Evolutionary conservation across 106 monocot species (phyloP), one percentile per base, ranked within the genome.

Genomic region (Allium cepa): DNA sequence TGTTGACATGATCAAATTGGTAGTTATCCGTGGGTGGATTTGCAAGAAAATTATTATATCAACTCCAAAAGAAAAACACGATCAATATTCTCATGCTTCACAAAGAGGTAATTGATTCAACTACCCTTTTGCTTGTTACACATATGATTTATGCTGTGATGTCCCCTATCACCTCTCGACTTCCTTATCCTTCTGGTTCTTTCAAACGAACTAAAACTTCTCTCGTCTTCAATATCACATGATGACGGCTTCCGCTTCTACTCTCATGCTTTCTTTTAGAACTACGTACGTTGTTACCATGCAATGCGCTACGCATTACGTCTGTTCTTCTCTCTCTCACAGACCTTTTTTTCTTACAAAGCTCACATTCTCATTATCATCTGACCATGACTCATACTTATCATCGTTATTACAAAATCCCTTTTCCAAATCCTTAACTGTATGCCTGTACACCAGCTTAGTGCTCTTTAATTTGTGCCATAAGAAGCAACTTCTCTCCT

Each of bases 391-490:
- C 47, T 62, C 59, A 46, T 71, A 65, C 22, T 84, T 58, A 9
- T 52, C 57, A 27, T 65, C 61, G 10, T 72, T 77, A 7, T 77
- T 79, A 49, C 81, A 76, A 67, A 60, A 77, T 27, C 77, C 93
- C 63, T 84, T 78, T 81, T 93, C 93, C 22, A 86, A 61, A 64
- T 84, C 83, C 62, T 83, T 55, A 17, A 72, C 73, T 17, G 71
- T 75, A 22, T 49, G 76, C 18, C 79, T 81, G 13, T 89, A 64
- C 3, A 80, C 83, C 10, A 85, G 73, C 47, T 84, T 86, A 0
- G 89, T 84, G 66, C 80, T 79, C 69, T 74, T 89, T n/a, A 89
- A 51, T 52, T 93, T 93, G 78, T 84, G 78, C 85, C 85, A 93
- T 15, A 88, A 63, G 47, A 93, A 86, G 50, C 81, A 89, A 47